Conservation (phyloP, 1,284 basidiomycete genomes). For the Cystobasidium sp. region DNA sequence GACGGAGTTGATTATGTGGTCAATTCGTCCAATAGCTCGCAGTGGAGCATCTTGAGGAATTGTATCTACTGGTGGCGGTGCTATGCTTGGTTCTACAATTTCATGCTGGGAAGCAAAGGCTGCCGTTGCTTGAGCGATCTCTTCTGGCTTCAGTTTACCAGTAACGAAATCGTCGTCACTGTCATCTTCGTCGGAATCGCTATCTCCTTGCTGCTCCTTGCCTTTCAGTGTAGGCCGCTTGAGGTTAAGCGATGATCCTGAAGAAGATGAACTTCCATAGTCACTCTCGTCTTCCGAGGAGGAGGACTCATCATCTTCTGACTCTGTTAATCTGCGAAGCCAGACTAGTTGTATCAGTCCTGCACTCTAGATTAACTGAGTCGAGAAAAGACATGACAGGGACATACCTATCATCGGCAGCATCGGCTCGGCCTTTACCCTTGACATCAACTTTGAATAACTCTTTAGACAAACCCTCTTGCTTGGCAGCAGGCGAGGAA, state of each 20-base stretch:
- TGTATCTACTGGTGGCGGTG: slow-evolving; percentile 57
- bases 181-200: slow-evolving; percentile 55
- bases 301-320: slow-evolving; percentile 13
- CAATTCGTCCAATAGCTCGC: slow-evolving; percentile 73
- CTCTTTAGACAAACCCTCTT: neutral
- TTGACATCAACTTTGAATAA: slow-evolving; percentile 24
- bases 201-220: slow-evolving; percentile 2
- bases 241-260: slow-evolving; percentile 16
- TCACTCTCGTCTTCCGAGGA: slow-evolving; percentile 11
- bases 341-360: neutral
- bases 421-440: slow-evolving; percentile 18
- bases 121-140: slow-evolving; percentile 40
- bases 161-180: slow-evolving; percentile 41
- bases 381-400: neutral
- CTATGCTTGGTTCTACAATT: slow-evolving; percentile 55
- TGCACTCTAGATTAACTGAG: no score
- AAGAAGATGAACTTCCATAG: slow-evolving; percentile 34
- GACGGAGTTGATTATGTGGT: slow-evolving; percentile 70
- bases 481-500: neutral
- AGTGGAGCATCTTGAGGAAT: slow-evolving; percentile 63
- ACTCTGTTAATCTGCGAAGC: slow-evolving; percentile 2
- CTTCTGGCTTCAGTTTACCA: slow-evolving; percentile 21
- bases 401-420: neutral
- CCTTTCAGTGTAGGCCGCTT: neutral
- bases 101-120: slow-evolving; percentile 58